Base-by-base conservation (phyloP, 495 filamentous ascomycete genomes). In the Hyaloscypha hepaticicola region DNA sequence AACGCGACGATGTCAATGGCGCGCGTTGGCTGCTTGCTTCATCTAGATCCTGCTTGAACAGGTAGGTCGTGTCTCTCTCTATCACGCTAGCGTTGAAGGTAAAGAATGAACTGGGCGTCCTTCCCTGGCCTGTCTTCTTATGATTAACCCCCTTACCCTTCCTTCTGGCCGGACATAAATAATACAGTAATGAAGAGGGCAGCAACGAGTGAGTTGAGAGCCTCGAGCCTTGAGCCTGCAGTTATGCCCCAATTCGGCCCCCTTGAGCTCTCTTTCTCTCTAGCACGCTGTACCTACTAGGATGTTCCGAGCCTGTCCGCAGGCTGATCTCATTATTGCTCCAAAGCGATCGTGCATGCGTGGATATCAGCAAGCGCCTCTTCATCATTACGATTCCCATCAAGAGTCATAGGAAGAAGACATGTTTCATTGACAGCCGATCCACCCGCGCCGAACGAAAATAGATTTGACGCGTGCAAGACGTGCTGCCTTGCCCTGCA, bases 211-310 rank as follows among this genome's bases (percentile, higher is more conserved):
- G n/a, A 50, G n/a, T 21, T 24, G 19, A 19, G 8, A 53, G 50
- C 21, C 16, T 26, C 50, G n/a, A 26, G 24, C 19, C 38, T 45
- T 45, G 38, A 45, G 8, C 48, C n/a, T 33, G 28, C 22, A 58
- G 4, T 31, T 56, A 52, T 50, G 50, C 21, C 61, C 52, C 41
- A 24, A 22, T 58, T 51, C 41, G 60, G 60, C 19, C 29, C 1
- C 11, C 49, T 41, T 27, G 2, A 55, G 31, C 2, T 26, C 24
- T 1, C 50, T 26, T 8, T 53, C 28, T 24, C 61, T 50, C 61
- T 64, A 64, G 61, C 19, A n/a, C 26, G n/a, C 52, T 58, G 61
- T 64, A 50, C 26, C 33, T 64, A 33, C 61, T 58, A 26, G 61
- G 61, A 58, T 64, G 33, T 9, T 55, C 9, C 34, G 25, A 63